Conservation (phyloP, 106 monocot genomes). For the Dendrobium huoshanense region DNA sequence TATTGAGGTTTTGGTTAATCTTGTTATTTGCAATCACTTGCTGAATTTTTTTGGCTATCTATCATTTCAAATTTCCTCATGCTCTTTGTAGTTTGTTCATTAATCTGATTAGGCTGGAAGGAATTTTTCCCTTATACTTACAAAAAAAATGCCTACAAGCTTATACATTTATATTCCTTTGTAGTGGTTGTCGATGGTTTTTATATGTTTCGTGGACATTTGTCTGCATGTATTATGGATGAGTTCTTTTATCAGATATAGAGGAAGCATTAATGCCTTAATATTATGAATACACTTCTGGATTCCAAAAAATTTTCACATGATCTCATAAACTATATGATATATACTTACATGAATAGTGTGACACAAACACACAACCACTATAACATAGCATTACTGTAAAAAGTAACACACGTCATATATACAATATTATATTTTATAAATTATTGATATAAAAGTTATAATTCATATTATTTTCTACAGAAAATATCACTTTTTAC, state of each 20-base stretch:
- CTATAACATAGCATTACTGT: no score
- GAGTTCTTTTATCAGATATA: neutral
- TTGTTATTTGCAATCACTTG: neutral
- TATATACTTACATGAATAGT: no score
- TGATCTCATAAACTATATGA: no score
- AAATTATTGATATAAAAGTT: no score
- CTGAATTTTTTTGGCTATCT: neutral
- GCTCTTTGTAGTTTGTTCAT: neutral
- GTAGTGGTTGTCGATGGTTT: neutral
- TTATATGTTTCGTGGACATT: neutral
- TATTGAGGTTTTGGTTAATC: constrained; percentile 42
- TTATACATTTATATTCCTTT: neutral
- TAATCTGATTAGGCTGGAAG: neutral
- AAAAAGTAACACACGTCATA: no score
- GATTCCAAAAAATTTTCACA: neutral
- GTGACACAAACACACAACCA: no score
- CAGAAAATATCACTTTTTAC: no score
- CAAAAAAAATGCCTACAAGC: neutral
- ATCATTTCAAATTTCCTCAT: neutral
- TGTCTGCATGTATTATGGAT: no score
- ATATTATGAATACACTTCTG: neutral
- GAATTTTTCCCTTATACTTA: neutral
- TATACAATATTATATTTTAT: no score
- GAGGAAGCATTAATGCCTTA: neutral
- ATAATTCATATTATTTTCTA: no score